Evolutionary conservation across 345 rosid species (phyloP), one percentile per base, ranked within the genome.

Genomic region (Excoecaria agallocha): DNA sequence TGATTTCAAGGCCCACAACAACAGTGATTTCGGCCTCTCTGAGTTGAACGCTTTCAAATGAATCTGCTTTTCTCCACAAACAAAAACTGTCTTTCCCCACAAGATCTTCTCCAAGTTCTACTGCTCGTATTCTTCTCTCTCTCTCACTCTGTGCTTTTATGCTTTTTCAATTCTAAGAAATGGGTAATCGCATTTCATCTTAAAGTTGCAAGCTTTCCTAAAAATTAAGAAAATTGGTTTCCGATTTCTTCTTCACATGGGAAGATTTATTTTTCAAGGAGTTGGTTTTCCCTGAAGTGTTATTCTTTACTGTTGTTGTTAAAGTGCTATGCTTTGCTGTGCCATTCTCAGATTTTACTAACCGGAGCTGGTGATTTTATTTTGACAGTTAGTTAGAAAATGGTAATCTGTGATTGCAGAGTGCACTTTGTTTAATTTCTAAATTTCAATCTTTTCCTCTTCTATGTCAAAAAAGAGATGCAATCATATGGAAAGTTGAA

Each of bases 41-140:
- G 25, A 35, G 60, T 13, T 67, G 59, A 57, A 67, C 71, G 1
- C 79, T 76, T 13, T 69, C 65, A 24, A 51, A 88, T n/a, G 83
- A 86, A 19, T 75, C 76, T 22, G 82, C 84, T 11, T 93, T 91
- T 78, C 94, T 93, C 70, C 67, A n/a, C n/a, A n/a, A n/a, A n/a
- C n/a, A n/a, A n/a, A n/a, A n/a, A n/a, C n/a, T n/a, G n/a, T n/a
- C n/a, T n/a, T n/a, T n/a, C n/a, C n/a, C n/a, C n/a, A 90, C 85
- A 80, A 87, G 86, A 90, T 94, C 86, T 94, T 94, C 93, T 94
- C 98, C 84, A 94, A 94, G 72, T 92, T 97, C 60, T 94, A 94
- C 78, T 94, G 98, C 96, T 94, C 98, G 96, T 94, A 85, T 1
- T 64, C 5, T 46, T 56, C 73, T 61, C 78, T 56, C 52, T n/a